These are phyloP conservation scores for Podaxis pistillaris DNA, from an alignment of 768 basidiomycete species.

Conservation along the genomic window DNA sequence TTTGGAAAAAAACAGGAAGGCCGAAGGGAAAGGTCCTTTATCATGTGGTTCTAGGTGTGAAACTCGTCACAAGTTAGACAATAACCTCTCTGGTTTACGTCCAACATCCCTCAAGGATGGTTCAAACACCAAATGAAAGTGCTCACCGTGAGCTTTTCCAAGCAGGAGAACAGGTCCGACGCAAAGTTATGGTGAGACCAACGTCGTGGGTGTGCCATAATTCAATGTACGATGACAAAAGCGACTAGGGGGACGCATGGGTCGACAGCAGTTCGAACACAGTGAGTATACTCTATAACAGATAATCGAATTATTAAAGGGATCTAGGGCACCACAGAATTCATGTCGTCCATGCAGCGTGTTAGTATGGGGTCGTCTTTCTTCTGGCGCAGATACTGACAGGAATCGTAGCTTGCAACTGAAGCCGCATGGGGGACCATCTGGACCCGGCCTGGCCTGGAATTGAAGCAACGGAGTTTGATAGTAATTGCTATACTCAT, in stretches of 20 bases:
- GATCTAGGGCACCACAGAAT: slow-evolving; percentile 36
- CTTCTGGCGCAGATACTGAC: slow-evolving; percentile 7
- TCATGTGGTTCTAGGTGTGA: background rate
- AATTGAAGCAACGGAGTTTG: slow-evolving; percentile 44
- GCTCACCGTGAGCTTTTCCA: slow-evolving; percentile 42
- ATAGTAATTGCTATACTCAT: slow-evolving; percentile 43
- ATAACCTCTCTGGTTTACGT: background rate
- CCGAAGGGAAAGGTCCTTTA: background rate
- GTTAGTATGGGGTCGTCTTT: slow-evolving; percentile 21
- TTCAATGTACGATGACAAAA: background rate
- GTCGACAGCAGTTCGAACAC: slow-evolving; percentile 39
- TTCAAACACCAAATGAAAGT: slow-evolving; percentile 26
- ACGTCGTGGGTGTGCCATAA: background rate
- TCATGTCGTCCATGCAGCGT: slow-evolving; percentile 49
- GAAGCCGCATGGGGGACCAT: slow-evolving; percentile 44
- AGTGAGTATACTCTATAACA: slow-evolving; percentile 18
- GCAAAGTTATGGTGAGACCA: slow-evolving; percentile 40
- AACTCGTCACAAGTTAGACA: background rate
- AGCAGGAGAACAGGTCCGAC: slow-evolving; percentile 38
- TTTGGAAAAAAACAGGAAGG: too few relatives aligned
- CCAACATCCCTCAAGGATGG: background rate
- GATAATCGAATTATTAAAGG: background rate
- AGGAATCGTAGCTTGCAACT: slow-evolving; percentile 1
- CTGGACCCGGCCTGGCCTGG: slow-evolving; percentile 45
- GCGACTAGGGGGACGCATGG: slow-evolving; percentile 38